Evolutionary conservation across 176 grass and related monocot species (phyloP).

Genomic region (Oryza glaberrima): DNA sequence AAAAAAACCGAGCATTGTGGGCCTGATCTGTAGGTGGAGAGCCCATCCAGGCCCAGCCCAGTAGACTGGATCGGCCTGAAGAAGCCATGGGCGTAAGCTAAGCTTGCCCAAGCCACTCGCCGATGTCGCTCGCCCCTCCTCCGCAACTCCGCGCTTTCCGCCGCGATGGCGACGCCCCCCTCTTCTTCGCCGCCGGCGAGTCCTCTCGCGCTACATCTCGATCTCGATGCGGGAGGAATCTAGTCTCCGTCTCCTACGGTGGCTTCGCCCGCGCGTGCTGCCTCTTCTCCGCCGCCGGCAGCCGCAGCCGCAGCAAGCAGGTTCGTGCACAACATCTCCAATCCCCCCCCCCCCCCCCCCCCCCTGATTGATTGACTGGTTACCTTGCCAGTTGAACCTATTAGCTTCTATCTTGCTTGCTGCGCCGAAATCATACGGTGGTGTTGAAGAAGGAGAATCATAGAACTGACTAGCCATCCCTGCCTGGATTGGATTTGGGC

Average conservation of each 20-base stretch:
- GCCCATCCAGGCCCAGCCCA: not conserved
- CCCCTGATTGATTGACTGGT: not conserved
- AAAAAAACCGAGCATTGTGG: too few species aligned
- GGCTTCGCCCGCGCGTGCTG: constrained; percentile 4
- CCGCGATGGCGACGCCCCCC: not conserved
- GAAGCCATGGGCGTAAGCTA: not conserved
- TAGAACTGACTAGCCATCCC: not conserved
- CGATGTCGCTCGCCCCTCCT: constrained; percentile 37
- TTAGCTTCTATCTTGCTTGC: not conserved
- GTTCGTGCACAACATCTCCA: not conserved
- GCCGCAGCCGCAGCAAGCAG: constrained; percentile 40
- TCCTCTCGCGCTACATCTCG: not conserved
- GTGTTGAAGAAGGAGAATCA: not conserved
- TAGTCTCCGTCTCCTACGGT: not conserved
- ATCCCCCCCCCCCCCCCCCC: not conserved
- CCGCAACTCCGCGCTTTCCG: constrained; percentile 10
- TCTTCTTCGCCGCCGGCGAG: constrained; percentile 5
- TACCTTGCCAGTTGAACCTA: not conserved
- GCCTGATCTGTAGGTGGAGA: too few species aligned
- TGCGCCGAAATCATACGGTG: too few species aligned
- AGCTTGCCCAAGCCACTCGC: not conserved
- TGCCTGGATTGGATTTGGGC: not conserved
- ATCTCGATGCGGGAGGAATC: not conserved
- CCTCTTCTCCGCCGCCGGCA: constrained; percentile 38
- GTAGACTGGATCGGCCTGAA: not conserved